Conservation (phyloP, 495 filamentous ascomycete genomes). For the Penicillium parvum region DNA sequence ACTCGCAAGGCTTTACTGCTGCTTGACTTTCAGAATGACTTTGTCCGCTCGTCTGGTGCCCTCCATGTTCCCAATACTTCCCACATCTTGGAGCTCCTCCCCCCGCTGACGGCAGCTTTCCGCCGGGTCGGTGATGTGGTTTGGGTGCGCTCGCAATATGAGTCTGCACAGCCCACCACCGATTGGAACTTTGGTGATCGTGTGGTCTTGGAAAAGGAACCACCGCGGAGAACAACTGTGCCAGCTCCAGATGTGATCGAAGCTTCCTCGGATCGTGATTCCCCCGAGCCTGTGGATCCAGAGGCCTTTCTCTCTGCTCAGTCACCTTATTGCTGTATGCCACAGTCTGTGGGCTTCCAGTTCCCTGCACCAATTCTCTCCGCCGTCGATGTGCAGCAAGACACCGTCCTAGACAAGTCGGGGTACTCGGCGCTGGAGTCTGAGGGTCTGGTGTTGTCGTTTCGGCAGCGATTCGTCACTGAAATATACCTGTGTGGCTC, state of each 20-base stretch:
- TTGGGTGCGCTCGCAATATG: constrained; percentile 79
- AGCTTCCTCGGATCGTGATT: constrained; percentile 19
- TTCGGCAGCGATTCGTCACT: constrained; percentile 76
- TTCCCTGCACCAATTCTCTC: constrained; percentile 57
- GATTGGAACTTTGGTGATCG: constrained; percentile 41
- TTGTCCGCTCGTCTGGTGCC: constrained; percentile 64
- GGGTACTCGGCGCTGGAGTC: constrained; percentile 86
- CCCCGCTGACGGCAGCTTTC: constrained; percentile 65
- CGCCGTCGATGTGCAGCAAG: constrained; percentile 51
- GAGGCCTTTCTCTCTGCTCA: constrained; percentile 61
- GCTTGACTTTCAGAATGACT: constrained; percentile 90
- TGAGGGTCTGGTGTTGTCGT: constrained; percentile 61
- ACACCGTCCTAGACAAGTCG: constrained; percentile 70
- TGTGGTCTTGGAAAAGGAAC: constrained; percentile 31
- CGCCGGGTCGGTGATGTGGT: constrained; percentile 76
- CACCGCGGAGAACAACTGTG: constrained; percentile 6
- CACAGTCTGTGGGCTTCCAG: constrained; percentile 61
- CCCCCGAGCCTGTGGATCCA: constrained; percentile 36
- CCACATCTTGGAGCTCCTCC: constrained; percentile 63
- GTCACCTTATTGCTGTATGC: constrained; percentile 53
- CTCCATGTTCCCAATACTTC: constrained; percentile 60
- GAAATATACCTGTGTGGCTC: constrained; percentile 89
- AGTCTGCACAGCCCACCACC: constrained; percentile 51
- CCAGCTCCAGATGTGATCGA: constrained; percentile 19
- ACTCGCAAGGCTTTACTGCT: constrained; percentile 82